A percentile compares a stretch with the other conserved stretches of the same genome.
Evolutionary conservation across 345 rosid species (phyloP).

Genomic region (Fremontodendron californicum): DNA sequence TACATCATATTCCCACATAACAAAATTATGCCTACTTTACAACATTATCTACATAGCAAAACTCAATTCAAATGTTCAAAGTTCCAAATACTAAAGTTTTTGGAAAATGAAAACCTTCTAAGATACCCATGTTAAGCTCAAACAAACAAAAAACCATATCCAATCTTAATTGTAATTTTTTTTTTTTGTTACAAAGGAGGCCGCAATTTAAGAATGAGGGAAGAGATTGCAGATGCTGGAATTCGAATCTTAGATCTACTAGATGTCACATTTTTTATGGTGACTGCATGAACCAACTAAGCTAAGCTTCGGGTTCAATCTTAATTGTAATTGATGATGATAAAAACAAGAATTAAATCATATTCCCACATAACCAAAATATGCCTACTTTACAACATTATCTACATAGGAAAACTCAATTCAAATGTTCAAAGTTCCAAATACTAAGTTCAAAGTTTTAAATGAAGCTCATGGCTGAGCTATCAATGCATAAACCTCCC

Average conservation of each 20-base stretch:
- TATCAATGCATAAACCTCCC: not conserved
- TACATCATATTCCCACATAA: not conserved
- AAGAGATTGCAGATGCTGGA: no score
- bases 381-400: not conserved
- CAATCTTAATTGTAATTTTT: no score
- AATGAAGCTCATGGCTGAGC: not conserved
- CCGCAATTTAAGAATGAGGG: no score
- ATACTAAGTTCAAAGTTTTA: not conserved
- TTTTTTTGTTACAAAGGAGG: no score
- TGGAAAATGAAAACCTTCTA: constrained; percentile 10
- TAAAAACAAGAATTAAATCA: not conserved
- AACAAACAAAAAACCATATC: not conserved
- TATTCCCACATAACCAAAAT: not conserved
- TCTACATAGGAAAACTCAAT: not conserved
- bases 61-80: constrained; percentile 4
- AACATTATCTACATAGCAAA: not conserved
- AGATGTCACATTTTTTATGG: no score
- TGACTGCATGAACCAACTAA: no score
- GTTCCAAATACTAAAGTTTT: no score
- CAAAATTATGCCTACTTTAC: not conserved
- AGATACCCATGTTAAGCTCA: constrained; percentile 8
- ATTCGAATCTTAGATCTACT: no score
- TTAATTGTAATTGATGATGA: not conserved
- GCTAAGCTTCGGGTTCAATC: no score
- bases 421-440: not conserved